A percentile compares a stretch with the other conserved stretches of the same genome.
These are phyloP conservation scores for Cladosporium sp. DNA, from an alignment of 2,329 filamentous ascomycete species.

Conservation along the genomic window DNA sequence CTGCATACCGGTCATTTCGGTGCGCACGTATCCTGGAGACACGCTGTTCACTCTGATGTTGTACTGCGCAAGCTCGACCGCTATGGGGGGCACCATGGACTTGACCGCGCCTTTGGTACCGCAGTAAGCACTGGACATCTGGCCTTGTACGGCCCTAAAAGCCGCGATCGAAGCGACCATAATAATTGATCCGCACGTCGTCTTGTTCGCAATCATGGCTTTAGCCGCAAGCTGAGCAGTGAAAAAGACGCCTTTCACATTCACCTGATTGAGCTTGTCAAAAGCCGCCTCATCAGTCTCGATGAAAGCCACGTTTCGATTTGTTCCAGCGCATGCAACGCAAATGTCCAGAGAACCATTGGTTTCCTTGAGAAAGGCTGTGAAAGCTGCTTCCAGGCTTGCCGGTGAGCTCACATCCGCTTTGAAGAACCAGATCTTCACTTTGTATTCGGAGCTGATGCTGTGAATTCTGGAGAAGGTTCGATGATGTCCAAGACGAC, in stretches of 20 bases:
- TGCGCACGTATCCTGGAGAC: slow-evolving; percentile 31
- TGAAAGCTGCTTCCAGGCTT: slow-evolving; percentile 32
- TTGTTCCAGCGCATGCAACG: slow-evolving; percentile 45
- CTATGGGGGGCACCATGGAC: slow-evolving; percentile 39
- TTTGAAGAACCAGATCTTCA: slow-evolving; percentile 41
- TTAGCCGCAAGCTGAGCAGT: slow-evolving; percentile 47
- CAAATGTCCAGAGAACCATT: slow-evolving; percentile 40
- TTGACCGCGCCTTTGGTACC: slow-evolving; percentile 41
- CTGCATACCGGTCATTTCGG: slow-evolving; percentile 36
- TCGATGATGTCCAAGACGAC: slow-evolving; percentile 58
- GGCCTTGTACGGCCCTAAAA: slow-evolving; percentile 48
- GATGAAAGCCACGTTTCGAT: slow-evolving; percentile 41
- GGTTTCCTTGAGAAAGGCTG: slow-evolving; percentile 33
- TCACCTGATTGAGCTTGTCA: slow-evolving; percentile 40
- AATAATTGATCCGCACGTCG: slow-evolving; percentile 50
- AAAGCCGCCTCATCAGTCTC: slow-evolving; percentile 42
- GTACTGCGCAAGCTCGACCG: slow-evolving; percentile 32
- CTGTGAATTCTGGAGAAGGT: slow-evolving; percentile 17
- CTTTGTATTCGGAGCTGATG: slow-evolving; percentile 52
- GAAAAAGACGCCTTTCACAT: slow-evolving; percentile 44
- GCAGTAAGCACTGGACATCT: slow-evolving; percentile 40
- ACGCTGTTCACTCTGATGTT: slow-evolving; percentile 33
- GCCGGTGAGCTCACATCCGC: slow-evolving; percentile 36
- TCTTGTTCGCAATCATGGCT: slow-evolving; percentile 50
- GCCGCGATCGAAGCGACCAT: slow-evolving; percentile 52